These are phyloP conservation scores for Fusarium temperatum DNA, from an alignment of 2,329 filamentous ascomycete genomes.

Conservation along the genomic window DNA sequence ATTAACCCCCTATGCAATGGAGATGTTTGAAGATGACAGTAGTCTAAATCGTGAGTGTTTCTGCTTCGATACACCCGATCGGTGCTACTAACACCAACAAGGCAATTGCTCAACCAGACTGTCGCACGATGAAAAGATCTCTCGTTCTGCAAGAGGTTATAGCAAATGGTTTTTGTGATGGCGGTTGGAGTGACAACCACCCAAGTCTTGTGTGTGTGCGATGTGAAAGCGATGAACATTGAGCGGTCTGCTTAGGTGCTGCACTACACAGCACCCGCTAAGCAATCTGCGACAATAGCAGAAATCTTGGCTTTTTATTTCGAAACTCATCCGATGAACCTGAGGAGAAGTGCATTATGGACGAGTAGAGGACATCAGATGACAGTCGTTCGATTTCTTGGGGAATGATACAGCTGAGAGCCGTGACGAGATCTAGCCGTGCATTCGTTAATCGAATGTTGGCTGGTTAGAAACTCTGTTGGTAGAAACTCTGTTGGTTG, in stretches of 20 bases:
- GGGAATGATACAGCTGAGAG: not conserved
- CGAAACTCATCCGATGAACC: slow-evolving; percentile 7
- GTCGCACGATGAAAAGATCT: not conserved
- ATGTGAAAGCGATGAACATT: not conserved
- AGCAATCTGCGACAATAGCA: slow-evolving; percentile 27
- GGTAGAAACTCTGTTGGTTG: not conserved
- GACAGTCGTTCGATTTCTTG: slow-evolving; percentile 34
- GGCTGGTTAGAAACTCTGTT: not conserved
- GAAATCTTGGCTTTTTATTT: slow-evolving; percentile 17
- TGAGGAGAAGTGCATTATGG: not conserved
- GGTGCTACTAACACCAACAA: not conserved
- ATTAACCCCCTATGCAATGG: not conserved
- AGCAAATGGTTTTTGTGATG: not conserved
- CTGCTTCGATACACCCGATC: not conserved
- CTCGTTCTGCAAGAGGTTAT: not conserved
- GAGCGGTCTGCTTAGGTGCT: slow-evolving; percentile 19
- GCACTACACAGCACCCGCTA: not conserved
- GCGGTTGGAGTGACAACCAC: slow-evolving; percentile 1
- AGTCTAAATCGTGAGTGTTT: not conserved
- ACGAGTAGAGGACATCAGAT: slow-evolving; percentile 9
- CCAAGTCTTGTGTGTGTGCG: not conserved
- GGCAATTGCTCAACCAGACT: not conserved
- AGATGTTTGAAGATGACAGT: not conserved
- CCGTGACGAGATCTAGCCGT: slow-evolving; percentile 26
- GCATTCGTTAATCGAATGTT: not conserved